Evolutionary conservation across 805 yeast genomes (phyloP), one percentile per base, ranked within the genome.

Genomic region (Diddensiella transvaalensis): DNA sequence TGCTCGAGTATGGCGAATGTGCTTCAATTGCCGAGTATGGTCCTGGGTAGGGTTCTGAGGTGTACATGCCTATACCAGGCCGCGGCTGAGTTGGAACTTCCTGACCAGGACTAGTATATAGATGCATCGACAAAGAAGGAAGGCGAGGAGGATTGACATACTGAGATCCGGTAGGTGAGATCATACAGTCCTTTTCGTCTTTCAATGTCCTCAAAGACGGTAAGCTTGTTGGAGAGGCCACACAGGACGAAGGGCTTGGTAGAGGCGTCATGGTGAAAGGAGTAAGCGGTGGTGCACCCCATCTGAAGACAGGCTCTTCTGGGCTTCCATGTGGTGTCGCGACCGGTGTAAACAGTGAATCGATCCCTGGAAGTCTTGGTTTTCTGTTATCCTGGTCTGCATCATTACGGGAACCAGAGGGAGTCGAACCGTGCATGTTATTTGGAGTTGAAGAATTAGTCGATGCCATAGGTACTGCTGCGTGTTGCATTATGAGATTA

Each of bases 341-440:
- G 6, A 22, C 44, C 11, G 46, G 44, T 19, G 22, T 18, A 18
- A 42, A 42, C 11, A 45, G 22, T n/a, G 48, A 37, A 6, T 45
- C 44, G 19, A 45, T 45, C 10, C 48, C 42, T 8, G 48, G 48
- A 8, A 45, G 23, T 13, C 22, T 21, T 15, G 22, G 43, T 21
- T 45, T 45, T 19, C 32, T 44, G 39, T 15, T 23, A 8, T 13
- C 32, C 8, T 8, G 13, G 11, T 26, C 32, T 26, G 32, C 13
- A 13, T 26, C 32, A 13, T 13, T 26, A 26, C 13, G 8, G 32
- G 32, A 26, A n/a, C n/a, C n/a, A n/a, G n/a, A n/a, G n/a, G n/a
- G n/a, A n/a, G n/a, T n/a, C n/a, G n/a, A n/a, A n/a, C n/a, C n/a
- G n/a, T n/a, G n/a, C n/a, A n/a, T n/a, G n/a, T n/a, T n/a, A n/a